Evolutionary conservation across 805 yeast genomes (phyloP), one percentile per base, ranked within the genome.

Genomic region (Scheffersomyces lignosus): DNA sequence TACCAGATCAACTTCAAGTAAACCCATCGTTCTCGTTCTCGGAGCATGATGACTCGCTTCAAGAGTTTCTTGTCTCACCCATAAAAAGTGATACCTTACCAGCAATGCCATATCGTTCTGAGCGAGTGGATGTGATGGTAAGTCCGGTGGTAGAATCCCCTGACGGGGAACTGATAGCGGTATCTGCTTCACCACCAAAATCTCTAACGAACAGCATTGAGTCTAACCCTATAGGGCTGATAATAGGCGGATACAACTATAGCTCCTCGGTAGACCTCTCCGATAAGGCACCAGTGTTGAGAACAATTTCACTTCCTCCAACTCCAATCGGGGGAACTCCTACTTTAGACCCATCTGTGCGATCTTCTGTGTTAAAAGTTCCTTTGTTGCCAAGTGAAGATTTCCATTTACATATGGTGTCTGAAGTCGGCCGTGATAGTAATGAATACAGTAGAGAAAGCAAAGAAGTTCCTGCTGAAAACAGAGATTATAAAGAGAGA

Each of bases 191-290:
- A 25, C 58, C 60, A 10, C 49, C 47, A 4, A 48, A 53, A 25
- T 52, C 57, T 7, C 18, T 40, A 13, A 31, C 48, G 15, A 38
- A 41, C 16, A 52, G 60, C 16, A 22, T 47, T 14, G 43, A 33
- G 30, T 59, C 66, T 16, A 54, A 54, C 33, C 45, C 49, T 5
- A 48, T 59, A 2, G 61, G 59, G 17, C 58, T 52, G 52, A 54
- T 61, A 8, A 51, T 60, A 15, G 59, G 60, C n/a, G 48, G 52
- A 17, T 61, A 60, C 36, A 49, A 58, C 30, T 52, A 55, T 40
- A 56, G 59, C 32, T 51, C 45, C 31, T 47, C 56, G 7, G 29
- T 50, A 2, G 53, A 48, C 3, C 18, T 40, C 15, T 14, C 35
- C 13, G 24, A 7, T 20, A 20, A 20, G 10, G 10, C 9, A 10